These are phyloP conservation scores for Misopates orontium DNA, from an alignment of 257 asterid species.

Conservation along the genomic window DNA sequence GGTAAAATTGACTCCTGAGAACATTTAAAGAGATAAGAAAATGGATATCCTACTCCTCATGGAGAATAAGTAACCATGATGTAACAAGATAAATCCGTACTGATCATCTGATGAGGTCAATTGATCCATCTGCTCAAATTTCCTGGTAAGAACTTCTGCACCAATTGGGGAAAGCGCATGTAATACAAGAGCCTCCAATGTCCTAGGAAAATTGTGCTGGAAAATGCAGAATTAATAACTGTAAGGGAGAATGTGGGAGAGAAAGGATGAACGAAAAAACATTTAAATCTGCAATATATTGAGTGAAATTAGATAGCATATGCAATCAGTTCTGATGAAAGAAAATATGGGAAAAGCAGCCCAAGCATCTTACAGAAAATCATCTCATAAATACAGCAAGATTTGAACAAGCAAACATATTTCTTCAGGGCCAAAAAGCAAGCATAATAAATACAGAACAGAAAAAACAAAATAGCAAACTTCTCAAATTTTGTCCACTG, in stretches of 20 bases:
- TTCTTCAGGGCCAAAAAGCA: conserved; percentile 57
- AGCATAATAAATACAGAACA: conserved; percentile 51
- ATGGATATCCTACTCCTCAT: conserved; percentile 20
- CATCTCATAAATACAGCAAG: conserved; percentile 34
- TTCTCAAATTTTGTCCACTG: conserved; percentile 38
- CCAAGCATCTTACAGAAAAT: conserved; percentile 19
- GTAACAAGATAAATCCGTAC: conserved; percentile 29
- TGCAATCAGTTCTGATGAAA: conserved; percentile 19
- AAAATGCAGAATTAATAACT: conserved; percentile 33
- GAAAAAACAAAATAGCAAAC: conserved; percentile 57
- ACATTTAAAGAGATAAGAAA: conserved; percentile 10
- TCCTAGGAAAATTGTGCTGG: conserved; percentile 90
- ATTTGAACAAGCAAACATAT: conserved; percentile 55
- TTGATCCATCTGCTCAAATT: conserved; percentile 88
- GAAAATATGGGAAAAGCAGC: conserved; percentile 22
- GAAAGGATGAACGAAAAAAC: conserved; percentile 14
- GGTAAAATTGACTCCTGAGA: conserved; percentile 70
- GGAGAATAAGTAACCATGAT: conserved; percentile 31
- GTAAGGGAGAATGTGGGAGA: conserved; percentile 25
- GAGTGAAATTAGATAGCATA: conserved; percentile 18
- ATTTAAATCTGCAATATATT: conserved; percentile 20
- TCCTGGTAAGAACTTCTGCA: conserved; percentile 80
- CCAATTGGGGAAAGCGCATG: conserved; percentile 90
- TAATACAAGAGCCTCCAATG: conserved; percentile 81
- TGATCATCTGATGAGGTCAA: conserved; percentile 52